Conservation (phyloP, 345 rosid species). For the Sapria himalayana region DNA sequence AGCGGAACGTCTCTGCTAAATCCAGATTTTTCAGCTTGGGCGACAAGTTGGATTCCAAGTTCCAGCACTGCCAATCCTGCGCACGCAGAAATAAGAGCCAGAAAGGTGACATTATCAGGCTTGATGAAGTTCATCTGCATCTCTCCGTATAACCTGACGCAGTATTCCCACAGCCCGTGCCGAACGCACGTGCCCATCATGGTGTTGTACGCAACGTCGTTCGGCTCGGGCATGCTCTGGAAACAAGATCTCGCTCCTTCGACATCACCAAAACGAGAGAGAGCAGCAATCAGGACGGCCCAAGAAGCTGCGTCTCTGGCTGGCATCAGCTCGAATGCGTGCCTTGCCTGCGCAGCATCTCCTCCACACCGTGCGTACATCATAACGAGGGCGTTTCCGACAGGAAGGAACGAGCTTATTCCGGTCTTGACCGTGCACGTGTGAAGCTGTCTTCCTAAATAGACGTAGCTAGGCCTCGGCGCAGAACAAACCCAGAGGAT, state of each 20-base stretch:
- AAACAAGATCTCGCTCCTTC: conserved; percentile 9
- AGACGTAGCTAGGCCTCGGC: conserved; percentile 4
- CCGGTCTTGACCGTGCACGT: conserved; percentile 9
- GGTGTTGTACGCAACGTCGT: conserved; percentile 11
- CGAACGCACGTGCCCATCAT: conserved; percentile 9
- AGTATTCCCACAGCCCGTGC: conserved; percentile 9
- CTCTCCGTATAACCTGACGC: conserved; percentile 6
- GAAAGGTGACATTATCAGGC: conserved; percentile 11
- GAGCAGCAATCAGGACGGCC: conserved; percentile 10
- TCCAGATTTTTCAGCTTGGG: conserved; percentile 9
- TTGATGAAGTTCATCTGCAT: conserved; percentile 7
- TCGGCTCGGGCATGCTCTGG: conserved; percentile 7
- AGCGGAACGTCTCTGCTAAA: conserved; percentile 9
- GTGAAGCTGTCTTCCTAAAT: conserved; percentile 10
- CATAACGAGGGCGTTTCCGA: conserved; percentile 10
- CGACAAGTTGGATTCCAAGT: conserved; percentile 11
- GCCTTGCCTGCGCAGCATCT: conserved; percentile 4
- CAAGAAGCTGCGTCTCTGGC: conserved; percentile 10
- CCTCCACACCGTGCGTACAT: conserved; percentile 9
- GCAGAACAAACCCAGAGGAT: conserved; percentile 9
- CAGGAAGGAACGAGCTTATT: conserved; percentile 7
- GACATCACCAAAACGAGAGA: conserved; percentile 10
- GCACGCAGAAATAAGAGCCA: conserved; percentile 9
- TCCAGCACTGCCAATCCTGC: conserved; percentile 9
- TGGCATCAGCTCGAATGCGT: conserved; percentile 10